Evolutionary conservation across 805 yeast species (phyloP).

Genomic region (Debaryomyces prosopidis): DNA sequence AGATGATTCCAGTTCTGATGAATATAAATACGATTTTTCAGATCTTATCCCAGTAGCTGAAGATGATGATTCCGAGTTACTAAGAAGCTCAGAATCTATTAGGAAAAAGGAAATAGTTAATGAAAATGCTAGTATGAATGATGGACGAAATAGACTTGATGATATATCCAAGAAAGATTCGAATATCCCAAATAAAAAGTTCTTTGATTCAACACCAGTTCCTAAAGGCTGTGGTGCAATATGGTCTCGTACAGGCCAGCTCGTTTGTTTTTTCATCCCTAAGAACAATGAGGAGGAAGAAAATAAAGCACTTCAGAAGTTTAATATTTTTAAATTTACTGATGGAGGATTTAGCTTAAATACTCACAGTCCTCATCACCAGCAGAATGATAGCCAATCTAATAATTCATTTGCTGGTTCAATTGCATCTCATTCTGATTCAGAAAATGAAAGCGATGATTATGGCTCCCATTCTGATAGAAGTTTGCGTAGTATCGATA

Average conservation of each 20-base stretch:
- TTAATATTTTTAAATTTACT: conserved; percentile 43
- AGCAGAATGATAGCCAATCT: conserved; percentile 12
- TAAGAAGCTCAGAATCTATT: conserved; percentile 17
- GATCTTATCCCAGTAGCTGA: conserved; percentile 45
- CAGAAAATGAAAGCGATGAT: conserved; percentile 5
- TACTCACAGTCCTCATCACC: conserved; percentile 11
- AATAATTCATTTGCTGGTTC: conserved; percentile 9
- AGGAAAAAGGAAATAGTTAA: conserved; percentile 7
- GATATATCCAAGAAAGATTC: not conserved
- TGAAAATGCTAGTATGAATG: not conserved
- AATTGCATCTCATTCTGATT: not conserved
- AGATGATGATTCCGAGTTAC: conserved; percentile 23
- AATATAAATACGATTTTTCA: conserved; percentile 30
- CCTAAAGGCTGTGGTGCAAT: conserved; percentile 93
- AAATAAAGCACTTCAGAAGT: conserved; percentile 46
- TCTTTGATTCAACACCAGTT: conserved; percentile 79
- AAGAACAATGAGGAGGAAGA: conserved; percentile 32
- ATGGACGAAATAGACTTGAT: not conserved
- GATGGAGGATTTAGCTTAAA: conserved; percentile 52
- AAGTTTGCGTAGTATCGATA: not conserved
- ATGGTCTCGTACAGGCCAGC: conserved; percentile 77
- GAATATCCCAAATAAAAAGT: conserved; percentile 8
- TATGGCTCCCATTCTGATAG: conserved; percentile 15
- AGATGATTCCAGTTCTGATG: conserved; percentile 26
- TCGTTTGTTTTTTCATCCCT: conserved; percentile 80